Conservation (phyloP, 768 basidiomycete species). For the Tylopilus felleus region DNA sequence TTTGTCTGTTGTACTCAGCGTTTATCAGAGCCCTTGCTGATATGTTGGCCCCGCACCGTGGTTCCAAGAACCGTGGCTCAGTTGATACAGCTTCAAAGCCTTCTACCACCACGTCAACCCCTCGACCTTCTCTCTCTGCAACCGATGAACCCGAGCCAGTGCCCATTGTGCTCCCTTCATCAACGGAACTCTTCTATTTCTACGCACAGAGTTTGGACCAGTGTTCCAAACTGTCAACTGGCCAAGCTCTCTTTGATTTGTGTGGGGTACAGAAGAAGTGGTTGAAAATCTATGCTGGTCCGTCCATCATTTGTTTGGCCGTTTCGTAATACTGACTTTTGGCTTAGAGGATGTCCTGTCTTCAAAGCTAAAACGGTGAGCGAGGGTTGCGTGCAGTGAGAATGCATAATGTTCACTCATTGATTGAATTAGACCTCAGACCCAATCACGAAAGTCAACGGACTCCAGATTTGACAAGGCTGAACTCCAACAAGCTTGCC, state of each 20-base stretch:
- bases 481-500: constrained; percentile 77
- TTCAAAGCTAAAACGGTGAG: constrained; percentile 67
- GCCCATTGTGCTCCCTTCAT: constrained; percentile 81
- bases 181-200: constrained; percentile 96
- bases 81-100: constrained; percentile 49
- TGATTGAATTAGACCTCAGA: constrained; percentile 36
- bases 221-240: constrained; percentile 86
- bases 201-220: constrained; percentile 94
- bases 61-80: constrained; percentile 58
- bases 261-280: constrained; percentile 86
- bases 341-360: constrained; percentile 80
- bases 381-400: constrained; percentile 3
- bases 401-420: not conserved
- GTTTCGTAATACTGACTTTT: not conserved
- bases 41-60: constrained; percentile 83
- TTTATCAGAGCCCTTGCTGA: constrained; percentile 72
- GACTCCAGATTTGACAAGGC: constrained; percentile 76
- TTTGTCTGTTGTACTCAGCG: not conserved
- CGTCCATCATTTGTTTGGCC: constrained; percentile 16
- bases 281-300: constrained; percentile 90
- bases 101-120: constrained; percentile 26
- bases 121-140: constrained; percentile 37
- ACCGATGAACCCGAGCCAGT: constrained; percentile 46
- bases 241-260: constrained; percentile 79
- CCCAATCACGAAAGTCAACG: constrained; percentile 57